phyloP scores from a whole-genome alignment of 2,329 filamentous ascomycete genomes.

The Chaetomium sp. region DNA sequence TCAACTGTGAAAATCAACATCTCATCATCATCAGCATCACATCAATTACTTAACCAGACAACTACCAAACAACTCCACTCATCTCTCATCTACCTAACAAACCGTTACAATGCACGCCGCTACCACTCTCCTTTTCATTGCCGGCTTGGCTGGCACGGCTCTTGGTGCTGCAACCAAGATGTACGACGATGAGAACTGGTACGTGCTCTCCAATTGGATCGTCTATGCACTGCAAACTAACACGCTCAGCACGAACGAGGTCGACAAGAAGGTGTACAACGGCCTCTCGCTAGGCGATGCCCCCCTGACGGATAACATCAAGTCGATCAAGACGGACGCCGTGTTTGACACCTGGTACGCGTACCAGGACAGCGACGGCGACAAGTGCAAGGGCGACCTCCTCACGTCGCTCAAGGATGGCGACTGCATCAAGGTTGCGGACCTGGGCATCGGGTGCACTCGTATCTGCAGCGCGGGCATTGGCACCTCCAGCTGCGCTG shows the following conservation, averaged over 20 bases:
- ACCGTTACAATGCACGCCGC: constrained; percentile 15
- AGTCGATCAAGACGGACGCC: constrained; percentile 40
- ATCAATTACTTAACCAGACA: not conserved
- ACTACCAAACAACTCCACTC: not conserved
- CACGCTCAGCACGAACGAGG: constrained; percentile 3
- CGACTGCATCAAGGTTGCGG: too few relatives aligned
- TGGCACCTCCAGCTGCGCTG: too few relatives aligned
- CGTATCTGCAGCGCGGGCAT: too few relatives aligned
- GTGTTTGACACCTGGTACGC: constrained; percentile 1
- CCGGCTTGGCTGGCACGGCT: constrained; percentile 13
- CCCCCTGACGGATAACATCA: constrained; percentile 35
- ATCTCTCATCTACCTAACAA: not conserved
- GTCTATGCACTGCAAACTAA: not conserved
- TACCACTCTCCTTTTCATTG: constrained; percentile 14
- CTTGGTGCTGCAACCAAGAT: constrained; percentile 14
- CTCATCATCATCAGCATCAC: not conserved
- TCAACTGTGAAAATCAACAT: too few relatives aligned
- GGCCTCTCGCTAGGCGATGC: constrained; percentile 8
- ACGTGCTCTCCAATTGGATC: not conserved
- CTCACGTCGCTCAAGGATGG: not conserved
- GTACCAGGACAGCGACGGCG: not conserved
- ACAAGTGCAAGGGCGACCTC: not conserved
- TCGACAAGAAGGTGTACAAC: constrained; percentile 11
- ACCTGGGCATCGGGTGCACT: too few relatives aligned
- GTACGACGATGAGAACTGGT: constrained; percentile 15